These are phyloP conservation scores for Berberis thunbergii DNA, from an alignment of 164 flowering plant genomes.

Conservation along the genomic window DNA sequence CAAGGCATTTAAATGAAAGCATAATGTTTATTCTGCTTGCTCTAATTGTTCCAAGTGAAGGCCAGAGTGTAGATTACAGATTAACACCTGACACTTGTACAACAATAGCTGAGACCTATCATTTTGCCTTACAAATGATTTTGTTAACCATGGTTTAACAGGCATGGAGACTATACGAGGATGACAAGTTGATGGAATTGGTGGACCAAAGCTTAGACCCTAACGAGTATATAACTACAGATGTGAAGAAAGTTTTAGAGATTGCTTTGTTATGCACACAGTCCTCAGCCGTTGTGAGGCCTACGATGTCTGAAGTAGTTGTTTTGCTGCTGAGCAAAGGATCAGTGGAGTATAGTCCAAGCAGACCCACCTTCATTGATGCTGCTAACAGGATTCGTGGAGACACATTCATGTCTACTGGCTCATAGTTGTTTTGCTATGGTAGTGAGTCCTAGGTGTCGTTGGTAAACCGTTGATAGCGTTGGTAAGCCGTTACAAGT, in stretches of 20 bases:
- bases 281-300: slow-evolving; percentile 10
- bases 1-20: too few relatives aligned
- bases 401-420: slow-evolving; percentile 15
- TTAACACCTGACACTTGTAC: too few relatives aligned
- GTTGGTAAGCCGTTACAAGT: too few relatives aligned
- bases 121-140: too few relatives aligned
- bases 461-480: too few relatives aligned
- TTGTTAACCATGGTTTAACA: neutral
- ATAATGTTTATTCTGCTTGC: too few relatives aligned
- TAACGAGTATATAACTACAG: slow-evolving; percentile 18
- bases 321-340: slow-evolving; percentile 10
- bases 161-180: slow-evolving; percentile 15
- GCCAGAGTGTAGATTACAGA: too few relatives aligned
- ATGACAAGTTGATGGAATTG: slow-evolving; percentile 6
- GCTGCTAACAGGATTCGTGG: slow-evolving; percentile 6
- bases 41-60: too few relatives aligned
- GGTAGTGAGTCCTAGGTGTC: too few relatives aligned
- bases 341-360: slow-evolving; percentile 1
- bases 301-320: slow-evolving; percentile 14
- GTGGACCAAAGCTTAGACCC: slow-evolving; percentile 18
- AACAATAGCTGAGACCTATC: too few relatives aligned
- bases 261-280: slow-evolving; percentile 12
- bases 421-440: slow-evolving; percentile 22
- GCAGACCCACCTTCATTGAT: slow-evolving; percentile 14
- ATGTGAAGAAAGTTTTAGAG: slow-evolving; percentile 26